phyloP scores from a whole-genome alignment of 164 flowering plant species.

The Paratinospora sagittata region DNA sequence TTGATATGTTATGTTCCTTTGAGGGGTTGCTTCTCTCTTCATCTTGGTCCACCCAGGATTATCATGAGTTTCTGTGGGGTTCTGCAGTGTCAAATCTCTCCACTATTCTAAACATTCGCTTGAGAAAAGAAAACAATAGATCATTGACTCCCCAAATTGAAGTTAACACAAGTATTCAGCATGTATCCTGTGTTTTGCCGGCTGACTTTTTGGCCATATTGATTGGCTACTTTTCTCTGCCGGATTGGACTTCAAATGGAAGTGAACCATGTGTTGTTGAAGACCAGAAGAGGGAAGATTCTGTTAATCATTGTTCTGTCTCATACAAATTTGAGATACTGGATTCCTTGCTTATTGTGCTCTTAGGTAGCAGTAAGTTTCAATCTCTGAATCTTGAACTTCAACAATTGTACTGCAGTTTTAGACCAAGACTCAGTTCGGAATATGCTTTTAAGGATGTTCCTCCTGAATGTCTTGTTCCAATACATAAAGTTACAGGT shows the following conservation, averaged over 20 bases:
- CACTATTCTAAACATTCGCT: slow-evolving; percentile 55
- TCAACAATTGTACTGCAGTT: slow-evolving; percentile 49
- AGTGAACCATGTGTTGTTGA: slow-evolving; percentile 20
- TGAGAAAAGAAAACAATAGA: slow-evolving; percentile 32
- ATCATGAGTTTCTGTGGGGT: slow-evolving; percentile 57
- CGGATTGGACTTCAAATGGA: slow-evolving; percentile 52
- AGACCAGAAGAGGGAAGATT: slow-evolving; percentile 6
- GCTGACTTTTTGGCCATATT: slow-evolving; percentile 67
- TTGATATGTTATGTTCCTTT: slow-evolving; percentile 52
- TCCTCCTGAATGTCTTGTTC: slow-evolving; percentile 49
- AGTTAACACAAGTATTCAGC: slow-evolving; percentile 65
- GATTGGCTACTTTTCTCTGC: slow-evolving; percentile 78
- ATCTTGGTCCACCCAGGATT: slow-evolving; percentile 44
- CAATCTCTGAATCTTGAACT: slow-evolving; percentile 51
- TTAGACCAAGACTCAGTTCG: slow-evolving; percentile 18
- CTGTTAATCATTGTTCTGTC: slow-evolving; percentile 12
- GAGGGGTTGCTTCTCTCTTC: slow-evolving; percentile 61
- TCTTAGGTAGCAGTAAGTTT: slow-evolving; percentile 32
- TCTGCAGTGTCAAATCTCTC: slow-evolving; percentile 38
- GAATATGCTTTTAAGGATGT: slow-evolving; percentile 33
- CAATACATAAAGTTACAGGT: slow-evolving; percentile 26
- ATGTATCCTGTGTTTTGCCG: slow-evolving; percentile 62
- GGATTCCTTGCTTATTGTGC: slow-evolving; percentile 55
- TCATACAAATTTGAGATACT: slow-evolving; percentile 59
- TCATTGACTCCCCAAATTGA: slow-evolving; percentile 31